Conservation (phyloP, 768 basidiomycete genomes). For the Sutorius australiensis region DNA sequence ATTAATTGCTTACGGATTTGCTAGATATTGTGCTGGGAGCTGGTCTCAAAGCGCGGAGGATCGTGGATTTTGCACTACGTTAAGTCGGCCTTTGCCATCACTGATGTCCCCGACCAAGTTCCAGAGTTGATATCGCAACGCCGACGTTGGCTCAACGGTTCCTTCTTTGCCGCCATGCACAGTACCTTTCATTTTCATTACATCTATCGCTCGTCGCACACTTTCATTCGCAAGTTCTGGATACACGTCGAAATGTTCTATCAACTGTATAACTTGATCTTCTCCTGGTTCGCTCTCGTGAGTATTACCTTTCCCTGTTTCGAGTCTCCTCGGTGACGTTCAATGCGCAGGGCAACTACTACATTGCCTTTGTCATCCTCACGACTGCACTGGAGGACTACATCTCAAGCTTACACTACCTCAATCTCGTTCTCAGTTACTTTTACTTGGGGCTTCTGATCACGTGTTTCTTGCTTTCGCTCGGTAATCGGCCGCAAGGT, state of each 20-base stretch:
- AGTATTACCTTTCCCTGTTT: constrained; percentile 18
- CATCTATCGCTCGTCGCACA: constrained; percentile 87
- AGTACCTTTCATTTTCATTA: constrained; percentile 91
- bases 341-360: constrained; percentile 71
- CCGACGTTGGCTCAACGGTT: constrained; percentile 95
- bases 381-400: constrained; percentile 65
- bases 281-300: constrained; percentile 87
- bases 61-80: constrained; percentile 96
- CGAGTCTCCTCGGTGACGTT: not conserved
- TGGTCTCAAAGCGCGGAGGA: constrained; percentile 89
- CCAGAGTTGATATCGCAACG: constrained; percentile 95
- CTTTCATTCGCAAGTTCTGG: constrained; percentile 83
- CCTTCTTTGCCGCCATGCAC: constrained; percentile 96
- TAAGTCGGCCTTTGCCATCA: constrained; percentile 88
- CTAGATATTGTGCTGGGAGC: constrained; percentile 93
- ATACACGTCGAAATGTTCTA: constrained; percentile 94
- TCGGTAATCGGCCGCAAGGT: constrained; percentile 92
- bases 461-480: constrained; percentile 80
- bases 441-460: constrained; percentile 84
- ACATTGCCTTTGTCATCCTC: constrained; percentile 82
- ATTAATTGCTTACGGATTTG: constrained; percentile 12
- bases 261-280: constrained; percentile 85
- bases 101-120: constrained; percentile 92
- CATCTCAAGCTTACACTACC: constrained; percentile 57
- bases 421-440: constrained; percentile 81